A percentile compares a stretch with the other conserved stretches of the same genome.
These are phyloP conservation scores for Tylopilus rubrobrunneus DNA, from an alignment of 768 basidiomycete genomes.

Conservation along the genomic window DNA sequence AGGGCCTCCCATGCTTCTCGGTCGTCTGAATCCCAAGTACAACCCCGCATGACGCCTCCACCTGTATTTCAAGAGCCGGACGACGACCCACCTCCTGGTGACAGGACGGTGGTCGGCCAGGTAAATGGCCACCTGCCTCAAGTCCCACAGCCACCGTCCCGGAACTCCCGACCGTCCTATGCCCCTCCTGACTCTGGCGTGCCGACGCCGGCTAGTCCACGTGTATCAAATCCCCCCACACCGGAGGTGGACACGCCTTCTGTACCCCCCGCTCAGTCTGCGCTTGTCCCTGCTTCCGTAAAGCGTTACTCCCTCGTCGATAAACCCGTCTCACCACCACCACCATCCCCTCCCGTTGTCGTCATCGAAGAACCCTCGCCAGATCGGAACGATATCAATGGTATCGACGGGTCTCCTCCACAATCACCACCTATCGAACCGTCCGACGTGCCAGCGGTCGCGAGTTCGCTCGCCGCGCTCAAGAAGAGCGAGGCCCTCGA, in stretches of 20 bases:
- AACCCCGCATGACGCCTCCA: conserved; percentile 28
- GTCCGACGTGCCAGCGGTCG: conserved; percentile 58
- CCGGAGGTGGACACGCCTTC: conserved; percentile 27
- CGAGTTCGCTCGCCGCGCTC: conserved; percentile 81
- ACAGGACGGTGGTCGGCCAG: neutral
- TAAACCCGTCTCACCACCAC: conserved; percentile 48
- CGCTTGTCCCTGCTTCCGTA: conserved; percentile 56
- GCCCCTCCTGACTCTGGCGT: conserved; percentile 10
- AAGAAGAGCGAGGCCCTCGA: conserved; percentile 84
- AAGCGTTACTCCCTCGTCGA: conserved; percentile 81
- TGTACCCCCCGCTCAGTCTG: conserved; percentile 20
- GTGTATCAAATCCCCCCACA: conserved; percentile 14
- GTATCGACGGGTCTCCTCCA: conserved; percentile 29
- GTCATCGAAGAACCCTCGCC: conserved; percentile 35
- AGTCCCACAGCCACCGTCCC: conserved; percentile 13
- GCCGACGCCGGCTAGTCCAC: neutral
- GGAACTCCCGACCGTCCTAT: conserved; percentile 12
- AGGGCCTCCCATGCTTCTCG: conserved; percentile 34
- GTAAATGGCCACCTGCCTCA: conserved; percentile 14
- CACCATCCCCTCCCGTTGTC: conserved; percentile 45
- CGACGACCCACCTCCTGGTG: conserved; percentile 23
- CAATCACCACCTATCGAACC: conserved; percentile 36
- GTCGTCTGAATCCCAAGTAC: conserved; percentile 31
- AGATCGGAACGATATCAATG: conserved; percentile 27
- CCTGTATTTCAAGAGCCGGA: conserved; percentile 31